Conservation (phyloP, 306 rosid genomes). For the Vigna hirtella region DNA sequence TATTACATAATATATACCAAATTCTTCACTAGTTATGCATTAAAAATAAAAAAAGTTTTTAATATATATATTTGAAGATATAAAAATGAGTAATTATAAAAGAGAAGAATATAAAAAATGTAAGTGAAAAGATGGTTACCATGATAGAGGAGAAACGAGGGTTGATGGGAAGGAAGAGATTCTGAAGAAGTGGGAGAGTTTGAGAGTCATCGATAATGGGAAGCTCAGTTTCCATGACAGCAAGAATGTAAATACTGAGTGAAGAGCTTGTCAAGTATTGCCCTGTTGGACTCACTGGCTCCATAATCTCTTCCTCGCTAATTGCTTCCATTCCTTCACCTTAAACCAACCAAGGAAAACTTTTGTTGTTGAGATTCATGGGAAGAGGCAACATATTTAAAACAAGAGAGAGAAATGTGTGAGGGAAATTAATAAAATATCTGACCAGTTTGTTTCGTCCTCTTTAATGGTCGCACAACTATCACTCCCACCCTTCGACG, state of each 20-base stretch:
- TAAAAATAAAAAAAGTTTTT: background rate
- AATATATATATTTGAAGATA: too few relatives aligned
- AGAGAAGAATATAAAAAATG: too few relatives aligned
- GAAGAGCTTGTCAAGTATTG: slow-evolving; percentile 53
- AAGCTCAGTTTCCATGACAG: slow-evolving; percentile 51
- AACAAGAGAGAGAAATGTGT: background rate
- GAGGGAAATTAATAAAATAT: background rate
- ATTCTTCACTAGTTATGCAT: too few relatives aligned
- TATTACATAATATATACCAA: too few relatives aligned
- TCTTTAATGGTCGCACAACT: slow-evolving; percentile 45
- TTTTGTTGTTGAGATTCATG: background rate
- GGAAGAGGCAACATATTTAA: slow-evolving; percentile 22
- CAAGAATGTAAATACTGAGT: slow-evolving; percentile 46
- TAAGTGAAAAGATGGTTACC: slow-evolving; percentile 15
- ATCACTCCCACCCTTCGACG: slow-evolving; percentile 18
- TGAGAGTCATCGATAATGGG: slow-evolving; percentile 39
- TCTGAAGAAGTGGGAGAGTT: slow-evolving; percentile 32
- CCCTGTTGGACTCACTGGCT: slow-evolving; percentile 61
- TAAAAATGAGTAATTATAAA: too few relatives aligned
- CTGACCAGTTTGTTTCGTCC: slow-evolving; percentile 19
- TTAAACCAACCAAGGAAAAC: background rate
- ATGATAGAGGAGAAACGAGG: slow-evolving; percentile 60
- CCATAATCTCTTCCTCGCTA: slow-evolving; percentile 35
- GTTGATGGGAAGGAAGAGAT: slow-evolving; percentile 60
- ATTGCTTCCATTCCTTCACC: slow-evolving; percentile 15